phyloP scores from a whole-genome alignment of 1,139 yeast genomes.

The Geotrichum citri-aurantii region DNA sequence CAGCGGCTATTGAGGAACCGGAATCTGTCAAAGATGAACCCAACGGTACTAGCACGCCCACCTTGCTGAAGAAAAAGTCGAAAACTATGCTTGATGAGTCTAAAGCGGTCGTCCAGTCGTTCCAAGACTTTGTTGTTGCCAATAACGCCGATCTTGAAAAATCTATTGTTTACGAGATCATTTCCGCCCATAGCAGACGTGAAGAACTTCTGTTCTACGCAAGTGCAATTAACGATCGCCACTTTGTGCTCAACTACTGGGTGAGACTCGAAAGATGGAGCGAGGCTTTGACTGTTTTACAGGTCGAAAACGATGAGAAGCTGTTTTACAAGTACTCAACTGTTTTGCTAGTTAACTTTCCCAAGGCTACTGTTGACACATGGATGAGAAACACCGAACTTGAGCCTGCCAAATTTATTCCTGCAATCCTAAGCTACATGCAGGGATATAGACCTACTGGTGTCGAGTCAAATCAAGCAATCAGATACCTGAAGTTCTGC shows the following conservation, averaged over 20 bases:
- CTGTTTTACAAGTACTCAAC: conserved; percentile 63
- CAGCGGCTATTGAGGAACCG: conserved; percentile 26
- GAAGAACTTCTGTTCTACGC: conserved; percentile 65
- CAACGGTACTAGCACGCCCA: conserved; percentile 24
- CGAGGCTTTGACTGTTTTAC: conserved; percentile 58
- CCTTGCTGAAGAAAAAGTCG: background rate
- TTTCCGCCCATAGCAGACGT: conserved; percentile 58
- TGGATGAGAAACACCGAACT: conserved; percentile 61
- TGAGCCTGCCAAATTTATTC: conserved; percentile 59
- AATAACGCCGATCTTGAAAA: conserved; percentile 52
- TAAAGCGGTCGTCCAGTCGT: conserved; percentile 30
- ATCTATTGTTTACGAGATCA: conserved; percentile 65
- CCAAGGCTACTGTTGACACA: conserved; percentile 64
- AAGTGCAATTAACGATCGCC: conserved; percentile 59
- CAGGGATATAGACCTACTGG: conserved; percentile 31
- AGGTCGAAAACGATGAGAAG: conserved; percentile 45
- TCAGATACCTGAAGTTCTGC: conserved; percentile 57
- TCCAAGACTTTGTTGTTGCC: conserved; percentile 49
- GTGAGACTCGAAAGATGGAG: conserved; percentile 67
- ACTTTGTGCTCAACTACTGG: conserved; percentile 64
- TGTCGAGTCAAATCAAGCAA: conserved; percentile 51
- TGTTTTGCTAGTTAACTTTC: conserved; percentile 59
- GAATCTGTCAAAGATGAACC: conserved; percentile 25
- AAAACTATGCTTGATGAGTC: conserved; percentile 21
- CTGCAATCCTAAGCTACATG: conserved; percentile 62